Evolutionary conservation across 441 rosid species (phyloP), one percentile per base, ranked within the genome.

Genomic region (Adansonia grandidieri): DNA sequence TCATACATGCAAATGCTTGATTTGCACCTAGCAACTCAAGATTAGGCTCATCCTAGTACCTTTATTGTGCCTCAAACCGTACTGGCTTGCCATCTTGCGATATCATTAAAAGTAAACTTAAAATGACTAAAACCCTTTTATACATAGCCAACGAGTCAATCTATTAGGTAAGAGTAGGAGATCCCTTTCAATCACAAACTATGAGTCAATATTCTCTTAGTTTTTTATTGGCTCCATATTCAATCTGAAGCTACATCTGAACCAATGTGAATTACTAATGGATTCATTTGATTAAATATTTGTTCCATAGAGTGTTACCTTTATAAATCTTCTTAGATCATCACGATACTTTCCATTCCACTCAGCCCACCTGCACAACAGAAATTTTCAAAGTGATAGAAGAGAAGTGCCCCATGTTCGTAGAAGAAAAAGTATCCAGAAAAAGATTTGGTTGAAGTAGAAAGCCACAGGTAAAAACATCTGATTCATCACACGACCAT

Each of bases 331-430:
- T 85, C 97, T 88, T 14, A 92, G 69, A 86, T 92, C 98, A 62
- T 96, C 99, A 64, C 98, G 94, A 80, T 96, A 96, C 86, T 86
- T 96, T 54, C 99, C 99, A 70, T 96, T 94, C 99, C 97, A 96
- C 88, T 94, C 98, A 64, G 95, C 98, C 99, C 97, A 94, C 87
- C 98, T 96, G 87, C 91, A 81, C 22, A 76, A 74, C 50, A 71
- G 50, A 67, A 63, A 79, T 65, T 54, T 47, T 62, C 60, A 63
- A 77, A 76, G 75, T 47, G 51, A 54, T 4, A 17, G 47, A 58
- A 58, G 73, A 74, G 15, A 67, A 80, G 51, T 17, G 13, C 56
- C 19, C 54, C 37, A 1, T 9, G 44, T 8, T 77, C 58, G 44
- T 3, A 64, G 19, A 47, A 79, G 19, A 73, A 37, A 70, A 19